Conservation (phyloP, 2,329 filamentous ascomycete species). For the Fusarium brachygibbosum region DNA sequence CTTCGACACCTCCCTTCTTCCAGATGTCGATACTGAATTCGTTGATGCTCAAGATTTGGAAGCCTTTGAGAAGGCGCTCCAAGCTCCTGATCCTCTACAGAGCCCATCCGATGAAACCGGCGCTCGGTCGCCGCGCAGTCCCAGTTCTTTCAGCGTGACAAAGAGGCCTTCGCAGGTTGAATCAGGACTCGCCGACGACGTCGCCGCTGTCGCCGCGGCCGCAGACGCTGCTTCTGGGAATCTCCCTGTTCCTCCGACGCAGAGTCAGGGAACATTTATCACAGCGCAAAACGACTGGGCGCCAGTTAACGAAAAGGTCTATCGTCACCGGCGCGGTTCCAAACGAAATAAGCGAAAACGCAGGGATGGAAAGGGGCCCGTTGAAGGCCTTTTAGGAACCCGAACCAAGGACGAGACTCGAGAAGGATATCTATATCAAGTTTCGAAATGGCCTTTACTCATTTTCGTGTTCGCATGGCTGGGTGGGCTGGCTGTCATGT, state of each 20-base stretch:
- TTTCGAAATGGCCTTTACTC: conserved; percentile 94
- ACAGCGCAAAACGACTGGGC: conserved; percentile 97
- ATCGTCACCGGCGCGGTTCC: conserved; percentile 56
- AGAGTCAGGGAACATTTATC: conserved; percentile 71
- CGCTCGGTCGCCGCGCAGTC: conserved; percentile 59
- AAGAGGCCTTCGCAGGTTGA: conserved; percentile 57
- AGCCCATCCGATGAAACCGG: conserved; percentile 68
- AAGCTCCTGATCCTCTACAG: conserved; percentile 82
- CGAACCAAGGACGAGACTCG: conserved; percentile 90
- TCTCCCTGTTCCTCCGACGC: conserved; percentile 40
- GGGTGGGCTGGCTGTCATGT: conserved; percentile 75
- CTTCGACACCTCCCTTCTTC: conserved; percentile 78
- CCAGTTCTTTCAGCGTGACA: conserved; percentile 59
- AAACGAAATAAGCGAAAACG: conserved; percentile 51
- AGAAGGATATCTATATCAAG: conserved; percentile 89
- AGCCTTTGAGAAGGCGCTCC: conserved; percentile 84
- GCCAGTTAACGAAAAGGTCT: conserved; percentile 81
- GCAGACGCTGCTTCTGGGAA: conserved; percentile 58
- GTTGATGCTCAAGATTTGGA: conserved; percentile 78
- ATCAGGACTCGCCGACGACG: conserved; percentile 51
- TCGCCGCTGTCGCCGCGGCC: conserved; percentile 55
- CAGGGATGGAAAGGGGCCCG: conserved; percentile 56
- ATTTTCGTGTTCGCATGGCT: conserved; percentile 86
- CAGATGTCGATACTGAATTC: conserved; percentile 86
- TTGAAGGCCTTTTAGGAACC: conserved; percentile 61